phyloP scores from a whole-genome alignment of 106 monocot species.

The Dendrobium nobile region DNA sequence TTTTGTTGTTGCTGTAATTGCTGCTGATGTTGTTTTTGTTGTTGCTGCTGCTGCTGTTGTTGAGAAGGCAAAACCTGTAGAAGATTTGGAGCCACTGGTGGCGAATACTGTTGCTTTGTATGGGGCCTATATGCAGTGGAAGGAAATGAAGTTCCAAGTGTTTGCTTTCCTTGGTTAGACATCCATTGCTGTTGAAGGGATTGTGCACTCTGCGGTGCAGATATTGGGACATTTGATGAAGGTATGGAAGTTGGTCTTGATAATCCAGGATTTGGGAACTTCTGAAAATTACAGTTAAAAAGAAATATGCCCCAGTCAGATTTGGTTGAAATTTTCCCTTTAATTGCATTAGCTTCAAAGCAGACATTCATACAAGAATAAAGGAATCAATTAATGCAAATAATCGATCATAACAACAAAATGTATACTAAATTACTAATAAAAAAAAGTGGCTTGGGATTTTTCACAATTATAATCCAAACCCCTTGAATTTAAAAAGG shows the following conservation, averaged over 20 bases:
- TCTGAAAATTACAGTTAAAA: conserved; percentile 16
- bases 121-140: conserved; percentile 44
- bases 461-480: neutral
- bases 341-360: neutral
- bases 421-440: neutral
- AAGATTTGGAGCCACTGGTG: conserved; percentile 5
- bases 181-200: conserved; percentile 44
- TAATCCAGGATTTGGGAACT: conserved; percentile 43
- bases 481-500: neutral
- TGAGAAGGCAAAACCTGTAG: conserved; percentile 20
- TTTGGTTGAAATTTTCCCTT: neutral
- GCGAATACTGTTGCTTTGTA: conserved; percentile 29
- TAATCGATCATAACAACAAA: neutral
- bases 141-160: conserved; percentile 27
- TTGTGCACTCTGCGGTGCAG: conserved; percentile 39
- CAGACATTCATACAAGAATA: neutral
- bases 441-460: neutral
- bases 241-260: conserved; percentile 31
- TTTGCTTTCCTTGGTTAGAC: conserved; percentile 43
- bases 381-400: neutral
- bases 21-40: conserved; percentile 7
- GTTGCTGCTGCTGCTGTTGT: conserved; percentile 21
- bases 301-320: neutral
- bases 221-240: conserved; percentile 21
- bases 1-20: conserved; percentile 31